Evolutionary conservation across 768 basidiomycete species (phyloP).

Genomic region (Suillus bovinus): DNA sequence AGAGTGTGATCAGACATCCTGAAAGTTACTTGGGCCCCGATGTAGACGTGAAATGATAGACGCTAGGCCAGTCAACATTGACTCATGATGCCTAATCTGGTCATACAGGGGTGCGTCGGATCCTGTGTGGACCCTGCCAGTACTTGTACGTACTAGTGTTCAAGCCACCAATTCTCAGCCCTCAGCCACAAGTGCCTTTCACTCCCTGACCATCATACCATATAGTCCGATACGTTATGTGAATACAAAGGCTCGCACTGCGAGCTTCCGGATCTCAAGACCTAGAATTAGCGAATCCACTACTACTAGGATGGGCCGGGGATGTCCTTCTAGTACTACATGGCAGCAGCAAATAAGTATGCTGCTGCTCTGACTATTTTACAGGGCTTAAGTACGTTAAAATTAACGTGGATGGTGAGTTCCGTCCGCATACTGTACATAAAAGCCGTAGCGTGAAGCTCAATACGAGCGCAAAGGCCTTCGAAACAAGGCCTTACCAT

Average conservation of each 20-base stretch:
- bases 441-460: background rate
- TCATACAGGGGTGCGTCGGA: background rate
- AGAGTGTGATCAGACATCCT: constrained; percentile 26
- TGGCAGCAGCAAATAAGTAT: background rate
- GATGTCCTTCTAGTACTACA: background rate
- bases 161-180: background rate
- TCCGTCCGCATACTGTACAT: background rate
- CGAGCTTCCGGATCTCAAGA: background rate
- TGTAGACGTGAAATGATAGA: background rate
- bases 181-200: background rate
- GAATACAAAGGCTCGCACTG: background rate
- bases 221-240: background rate
- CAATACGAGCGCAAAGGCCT: background rate
- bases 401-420: background rate
- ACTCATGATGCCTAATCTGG: background rate
- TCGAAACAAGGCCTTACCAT: background rate
- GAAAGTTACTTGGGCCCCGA: background rate
- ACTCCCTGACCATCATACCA: background rate
- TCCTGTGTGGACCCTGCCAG: background rate
- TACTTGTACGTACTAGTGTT: background rate
- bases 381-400: background rate
- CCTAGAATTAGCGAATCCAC: background rate
- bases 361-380: background rate
- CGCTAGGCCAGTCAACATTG: background rate
- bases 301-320: background rate